Evolutionary conservation across 805 yeast genomes (phyloP).

Genomic region (Ogataea corticis): DNA sequence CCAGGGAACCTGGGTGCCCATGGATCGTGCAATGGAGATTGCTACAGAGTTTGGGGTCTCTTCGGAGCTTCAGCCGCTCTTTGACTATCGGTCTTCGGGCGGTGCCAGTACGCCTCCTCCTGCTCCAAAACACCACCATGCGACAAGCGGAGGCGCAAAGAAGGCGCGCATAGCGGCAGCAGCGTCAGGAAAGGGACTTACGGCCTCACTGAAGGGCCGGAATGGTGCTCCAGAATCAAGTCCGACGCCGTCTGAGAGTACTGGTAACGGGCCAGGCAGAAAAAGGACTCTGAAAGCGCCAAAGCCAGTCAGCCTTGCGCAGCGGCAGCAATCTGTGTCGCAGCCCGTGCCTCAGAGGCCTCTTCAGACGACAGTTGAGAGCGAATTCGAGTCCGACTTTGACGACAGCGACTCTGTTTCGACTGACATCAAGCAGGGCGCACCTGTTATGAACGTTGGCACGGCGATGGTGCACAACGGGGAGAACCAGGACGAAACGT

Average conservation of each 20-base stretch:
- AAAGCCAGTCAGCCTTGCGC: neutral
- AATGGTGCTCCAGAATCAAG: neutral
- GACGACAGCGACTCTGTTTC: conserved; percentile 21
- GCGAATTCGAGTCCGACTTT: conserved; percentile 18
- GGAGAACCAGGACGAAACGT: conserved; percentile 28
- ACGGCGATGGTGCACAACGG: neutral
- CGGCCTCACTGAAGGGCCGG: neutral
- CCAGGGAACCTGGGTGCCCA: conserved; percentile 97
- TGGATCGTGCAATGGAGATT: conserved; percentile 67
- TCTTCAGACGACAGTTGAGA: conserved; percentile 1
- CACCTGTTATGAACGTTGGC: conserved; percentile 2
- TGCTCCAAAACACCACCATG: conserved; percentile 67
- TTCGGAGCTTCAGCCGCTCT: conserved; percentile 61
- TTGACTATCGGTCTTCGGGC: conserved; percentile 56
- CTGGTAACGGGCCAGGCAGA: conserved; percentile 3
- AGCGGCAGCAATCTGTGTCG: neutral
- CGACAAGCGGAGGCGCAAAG: conserved; percentile 47
- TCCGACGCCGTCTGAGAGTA: conserved; percentile 1
- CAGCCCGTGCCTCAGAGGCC: conserved; percentile 1
- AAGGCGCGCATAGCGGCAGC: conserved; percentile 23
- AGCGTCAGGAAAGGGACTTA: neutral
- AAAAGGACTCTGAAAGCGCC: conserved; percentile 21
- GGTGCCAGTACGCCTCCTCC: conserved; percentile 57
- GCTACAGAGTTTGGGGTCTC: conserved; percentile 66
- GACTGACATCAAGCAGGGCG: conserved; percentile 14